Evolutionary conservation across 169 alveolate species (phyloP).

Genomic region (Eimeria sp.): DNA sequence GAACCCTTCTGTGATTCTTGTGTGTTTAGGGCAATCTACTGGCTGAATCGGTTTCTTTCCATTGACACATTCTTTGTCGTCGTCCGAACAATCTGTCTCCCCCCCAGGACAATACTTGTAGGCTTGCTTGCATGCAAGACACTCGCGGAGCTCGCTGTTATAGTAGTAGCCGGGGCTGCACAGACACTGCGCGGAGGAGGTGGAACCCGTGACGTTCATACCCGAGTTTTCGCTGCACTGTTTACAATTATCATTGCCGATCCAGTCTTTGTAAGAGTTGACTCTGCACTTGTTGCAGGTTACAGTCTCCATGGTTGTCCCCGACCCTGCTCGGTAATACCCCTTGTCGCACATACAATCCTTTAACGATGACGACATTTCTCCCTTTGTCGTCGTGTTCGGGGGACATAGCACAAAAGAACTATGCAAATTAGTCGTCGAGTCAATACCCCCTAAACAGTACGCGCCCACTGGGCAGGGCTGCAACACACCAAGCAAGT

Average conservation of each 20-base stretch:
- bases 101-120: constrained; percentile 92
- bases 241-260: constrained; percentile 90
- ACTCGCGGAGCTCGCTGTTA: constrained; percentile 78
- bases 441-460: constrained; percentile 89
- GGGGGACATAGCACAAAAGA: constrained; percentile 74
- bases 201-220: constrained; percentile 89
- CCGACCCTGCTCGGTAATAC: constrained; percentile 12
- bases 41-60: constrained; percentile 84
- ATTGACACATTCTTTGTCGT: constrained; percentile 46
- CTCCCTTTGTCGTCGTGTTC: constrained; percentile 84
- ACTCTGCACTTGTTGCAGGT: constrained; percentile 86
- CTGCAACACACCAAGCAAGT: neutral
- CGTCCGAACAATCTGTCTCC: constrained; percentile 72
- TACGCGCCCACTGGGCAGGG: constrained; percentile 90
- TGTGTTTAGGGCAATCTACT: constrained; percentile 88
- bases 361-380: constrained; percentile 43
- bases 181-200: constrained; percentile 89
- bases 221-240: constrained; percentile 89
- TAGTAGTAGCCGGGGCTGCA: constrained; percentile 91
- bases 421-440: neutral
- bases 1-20: constrained; percentile 91
- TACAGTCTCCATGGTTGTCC: constrained; percentile 77
- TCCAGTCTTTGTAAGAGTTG: constrained; percentile 86
- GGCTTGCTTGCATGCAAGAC: constrained; percentile 89
- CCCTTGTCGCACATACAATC: constrained; percentile 87